These are phyloP conservation scores for Pseudozyma pruni DNA, from an alignment of 1,284 basidiomycete genomes.

Conservation along the genomic window DNA sequence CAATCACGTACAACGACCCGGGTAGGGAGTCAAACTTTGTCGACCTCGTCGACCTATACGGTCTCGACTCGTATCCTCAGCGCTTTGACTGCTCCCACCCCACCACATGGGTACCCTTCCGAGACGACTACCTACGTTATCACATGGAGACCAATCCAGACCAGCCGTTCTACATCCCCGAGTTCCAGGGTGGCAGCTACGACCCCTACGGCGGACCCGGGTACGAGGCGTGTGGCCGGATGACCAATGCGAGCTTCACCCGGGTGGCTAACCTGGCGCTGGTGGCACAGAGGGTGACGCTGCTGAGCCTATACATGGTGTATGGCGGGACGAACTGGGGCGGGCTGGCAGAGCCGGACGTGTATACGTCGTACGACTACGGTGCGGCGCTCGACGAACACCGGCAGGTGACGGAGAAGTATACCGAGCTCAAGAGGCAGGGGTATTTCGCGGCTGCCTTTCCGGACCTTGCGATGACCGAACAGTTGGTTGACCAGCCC, in stretches of 20 bases:
- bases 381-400: conserved; percentile 51
- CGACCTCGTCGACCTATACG: conserved; percentile 72
- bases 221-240: conserved; percentile 38
- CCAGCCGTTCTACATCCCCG: conserved; percentile 76
- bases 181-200: conserved; percentile 69
- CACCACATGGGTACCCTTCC: conserved; percentile 71
- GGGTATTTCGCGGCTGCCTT: conserved; percentile 44
- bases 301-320: conserved; percentile 75
- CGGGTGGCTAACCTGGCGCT: conserved; percentile 41
- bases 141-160: conserved; percentile 70
- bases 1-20: conserved; percentile 53
- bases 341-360: conserved; percentile 33
- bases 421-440: conserved; percentile 49
- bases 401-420: conserved; percentile 44
- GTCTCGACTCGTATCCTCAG: conserved; percentile 75
- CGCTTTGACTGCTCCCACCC: conserved; percentile 79
- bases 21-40: conserved; percentile 53
- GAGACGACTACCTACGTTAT: conserved; percentile 47
- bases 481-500: conserved; percentile 24
- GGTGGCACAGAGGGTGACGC: conserved; percentile 42
- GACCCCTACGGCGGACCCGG: conserved; percentile 52
- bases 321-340: conserved; percentile 79
- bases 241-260: conserved; percentile 48
- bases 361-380: conserved; percentile 69
- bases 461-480: conserved; percentile 48